A percentile compares a stretch with the other conserved stretches of the same genome.
Conservation (phyloP, 495 filamentous ascomycete genomes). For the Podospora bellae-mahoneyi region DNA sequence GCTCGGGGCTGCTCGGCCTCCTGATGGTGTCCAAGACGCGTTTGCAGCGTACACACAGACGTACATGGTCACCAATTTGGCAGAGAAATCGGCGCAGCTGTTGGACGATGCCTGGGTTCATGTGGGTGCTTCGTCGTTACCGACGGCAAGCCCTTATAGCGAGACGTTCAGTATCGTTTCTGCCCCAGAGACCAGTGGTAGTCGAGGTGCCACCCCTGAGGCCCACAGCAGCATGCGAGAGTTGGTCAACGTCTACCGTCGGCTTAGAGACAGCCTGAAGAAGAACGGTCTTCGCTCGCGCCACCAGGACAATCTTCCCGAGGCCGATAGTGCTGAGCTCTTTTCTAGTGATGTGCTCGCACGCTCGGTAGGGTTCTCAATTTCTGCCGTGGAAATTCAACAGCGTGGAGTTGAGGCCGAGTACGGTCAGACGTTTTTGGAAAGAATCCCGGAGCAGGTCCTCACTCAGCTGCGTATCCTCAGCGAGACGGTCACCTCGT, state of each 20-base stretch:
- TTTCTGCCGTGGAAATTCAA: conserved; percentile 85
- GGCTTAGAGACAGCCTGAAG: conserved; percentile 72
- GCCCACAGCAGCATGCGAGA: conserved; percentile 56
- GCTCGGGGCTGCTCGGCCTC: conserved; percentile 38
- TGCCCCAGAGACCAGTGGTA: conserved; percentile 17
- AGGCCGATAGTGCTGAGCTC: conserved; percentile 37
- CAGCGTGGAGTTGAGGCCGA: conserved; percentile 82
- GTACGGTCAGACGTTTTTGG: conserved; percentile 70
- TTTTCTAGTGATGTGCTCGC: conserved; percentile 66
- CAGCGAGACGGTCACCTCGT: conserved; percentile 82
- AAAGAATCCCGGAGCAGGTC: conserved; percentile 75
- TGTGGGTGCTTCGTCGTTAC: conserved; percentile 27
- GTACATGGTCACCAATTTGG: conserved; percentile 57
- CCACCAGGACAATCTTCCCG: conserved; percentile 28
- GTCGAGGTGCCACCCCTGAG: conserved; percentile 29
- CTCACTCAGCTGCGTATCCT: conserved; percentile 88
- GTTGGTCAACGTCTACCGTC: conserved; percentile 73
- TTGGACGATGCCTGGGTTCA: conserved; percentile 37
- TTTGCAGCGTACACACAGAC: conserved; percentile 66
- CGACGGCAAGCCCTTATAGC: conserved; percentile 32
- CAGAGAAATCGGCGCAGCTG: conserved; percentile 34
- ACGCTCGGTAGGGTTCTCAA: conserved; percentile 76
- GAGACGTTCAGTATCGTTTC: conserved; percentile 31
- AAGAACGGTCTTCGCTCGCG: conserved; percentile 62
- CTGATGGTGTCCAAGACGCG: conserved; percentile 51